Base-by-base conservation (phyloP, 176 grass and related monocot species). In the Zoysia japonica region DNA sequence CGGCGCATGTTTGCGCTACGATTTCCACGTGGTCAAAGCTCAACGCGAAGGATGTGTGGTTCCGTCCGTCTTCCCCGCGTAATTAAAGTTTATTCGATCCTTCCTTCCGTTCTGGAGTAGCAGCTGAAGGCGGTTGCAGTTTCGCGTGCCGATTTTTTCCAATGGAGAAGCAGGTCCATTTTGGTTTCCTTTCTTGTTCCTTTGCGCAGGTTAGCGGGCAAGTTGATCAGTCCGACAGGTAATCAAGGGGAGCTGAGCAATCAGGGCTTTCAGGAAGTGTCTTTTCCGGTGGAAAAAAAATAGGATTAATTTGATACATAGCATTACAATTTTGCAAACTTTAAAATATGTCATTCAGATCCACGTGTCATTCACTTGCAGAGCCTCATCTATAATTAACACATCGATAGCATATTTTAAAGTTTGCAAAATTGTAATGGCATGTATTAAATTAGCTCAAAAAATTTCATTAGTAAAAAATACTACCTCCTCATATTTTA, bases 1-100 rank as follows among this genome's bases (percentile, higher is more conserved):
- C 35, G 4, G 19, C 40, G 41, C 10, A 36, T 55, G 14, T 42
- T 2, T 50, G 3, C 35, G n/a, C n/a, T 35, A 35, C 2, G 6
- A 11, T 36, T 36, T 37, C 20, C 17, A 39, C 0, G 50, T 6
- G 5, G 49, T 57, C 51, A 57, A 55, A 54, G 47, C 48, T 70
- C 16, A 66, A 44, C 36, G 11, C 28, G 14, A 4, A 48, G 52
- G 57, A 70, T 12, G 37, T 41, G 12, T 47, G 19, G 8, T 41
- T 54, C 37, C 56, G 40, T 65, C 37, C 56, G 40, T 71, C 37
- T 78, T 66, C 5, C n/a, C 61, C 47, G 83, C 51, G 63, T 56
- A 42, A 28, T 28, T 28, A 28, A 28, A 28, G 60, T 17, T 77
- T 17, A 37, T 13, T 16, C 50, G 44, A 36, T 13, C 5, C 5